Percentiles rank a stretch among this genome's conserved stretches.
Evolutionary conservation across 2,329 filamentous ascomycete genomes (phyloP).

Genomic region (Dryadomyces quercus-mongolicae): DNA sequence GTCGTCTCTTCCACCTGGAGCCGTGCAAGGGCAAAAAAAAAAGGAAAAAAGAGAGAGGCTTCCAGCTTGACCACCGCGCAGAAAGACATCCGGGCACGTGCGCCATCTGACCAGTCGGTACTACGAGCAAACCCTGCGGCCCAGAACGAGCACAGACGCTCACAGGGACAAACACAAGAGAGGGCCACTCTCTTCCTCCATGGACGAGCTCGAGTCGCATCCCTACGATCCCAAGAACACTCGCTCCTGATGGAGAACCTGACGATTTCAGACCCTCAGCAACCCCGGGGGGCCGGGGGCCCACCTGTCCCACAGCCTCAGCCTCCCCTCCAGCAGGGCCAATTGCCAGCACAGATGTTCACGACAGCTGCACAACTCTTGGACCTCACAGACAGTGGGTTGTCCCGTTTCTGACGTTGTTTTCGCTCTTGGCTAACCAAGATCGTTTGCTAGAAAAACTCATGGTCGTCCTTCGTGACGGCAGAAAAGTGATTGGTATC

Average conservation of each 20-base stretch:
- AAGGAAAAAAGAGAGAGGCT: too few species aligned
- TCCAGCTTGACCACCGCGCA: too few species aligned
- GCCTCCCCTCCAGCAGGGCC: conserved; percentile 41
- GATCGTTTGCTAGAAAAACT: conserved; percentile 63
- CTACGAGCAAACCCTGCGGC: too few species aligned
- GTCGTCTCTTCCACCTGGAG: too few species aligned
- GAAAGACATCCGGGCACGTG: too few species aligned
- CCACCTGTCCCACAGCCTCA: conserved; percentile 15
- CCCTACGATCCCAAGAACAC: not conserved
- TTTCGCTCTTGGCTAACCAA: too few species aligned
- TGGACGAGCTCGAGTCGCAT: not conserved
- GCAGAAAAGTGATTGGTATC: conserved; percentile 85
- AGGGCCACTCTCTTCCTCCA: not conserved
- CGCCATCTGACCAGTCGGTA: too few species aligned
- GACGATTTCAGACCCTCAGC: conserved; percentile 18
- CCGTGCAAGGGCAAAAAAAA: not conserved
- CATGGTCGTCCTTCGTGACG: conserved; percentile 80
- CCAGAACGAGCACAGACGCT: too few species aligned
- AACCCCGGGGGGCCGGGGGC: conserved; percentile 18
- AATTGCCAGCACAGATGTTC: conserved; percentile 91
- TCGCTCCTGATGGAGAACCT: conserved; percentile 19
- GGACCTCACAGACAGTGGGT: conserved; percentile 92
- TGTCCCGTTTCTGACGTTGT: not conserved
- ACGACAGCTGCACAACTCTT: conserved; percentile 91
- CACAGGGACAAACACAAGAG: too few species aligned